phyloP scores from a whole-genome alignment of 2,329 filamentous ascomycete genomes.

The Pyricularia pennisetigena region DNA sequence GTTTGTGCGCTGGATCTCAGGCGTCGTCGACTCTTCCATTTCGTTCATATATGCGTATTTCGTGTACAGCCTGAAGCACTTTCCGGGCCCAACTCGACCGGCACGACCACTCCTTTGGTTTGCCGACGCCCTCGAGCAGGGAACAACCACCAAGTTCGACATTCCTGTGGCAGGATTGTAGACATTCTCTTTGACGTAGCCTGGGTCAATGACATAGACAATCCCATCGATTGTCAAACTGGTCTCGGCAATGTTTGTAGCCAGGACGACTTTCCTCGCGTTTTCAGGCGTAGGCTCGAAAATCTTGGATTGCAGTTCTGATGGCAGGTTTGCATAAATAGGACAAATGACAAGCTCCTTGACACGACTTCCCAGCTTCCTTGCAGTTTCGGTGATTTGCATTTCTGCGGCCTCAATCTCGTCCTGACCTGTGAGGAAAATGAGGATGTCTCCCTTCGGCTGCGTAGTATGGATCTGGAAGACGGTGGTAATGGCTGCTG shows the following conservation, averaged over 20 bases:
- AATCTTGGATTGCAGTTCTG: slow-evolving; percentile 83
- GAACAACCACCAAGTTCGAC: slow-evolving; percentile 83
- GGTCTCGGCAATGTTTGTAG: slow-evolving; percentile 96
- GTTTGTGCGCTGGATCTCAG: slow-evolving; percentile 88
- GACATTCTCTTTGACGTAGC: slow-evolving; percentile 90
- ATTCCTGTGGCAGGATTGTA: slow-evolving; percentile 89
- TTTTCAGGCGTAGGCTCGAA: slow-evolving; percentile 86
- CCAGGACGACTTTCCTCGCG: slow-evolving; percentile 82
- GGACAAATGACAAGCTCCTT: slow-evolving; percentile 85
- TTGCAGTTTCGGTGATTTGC: slow-evolving; percentile 74
- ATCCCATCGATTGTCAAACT: slow-evolving; percentile 94
- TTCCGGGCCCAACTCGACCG: slow-evolving; percentile 83
- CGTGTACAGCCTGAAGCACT: slow-evolving; percentile 89
- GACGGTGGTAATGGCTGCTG: slow-evolving; percentile 82
- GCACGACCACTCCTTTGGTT: slow-evolving; percentile 90
- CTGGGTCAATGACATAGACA: slow-evolving; percentile 90
- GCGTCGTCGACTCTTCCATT: slow-evolving; percentile 82
- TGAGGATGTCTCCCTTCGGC: slow-evolving; percentile 77
- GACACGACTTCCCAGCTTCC: slow-evolving; percentile 75
- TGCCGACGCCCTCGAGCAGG: slow-evolving; percentile 82
- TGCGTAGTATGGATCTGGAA: slow-evolving; percentile 93
- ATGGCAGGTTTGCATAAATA: slow-evolving; percentile 88
- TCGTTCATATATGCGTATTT: slow-evolving; percentile 93
- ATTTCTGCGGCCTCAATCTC: slow-evolving; percentile 87
- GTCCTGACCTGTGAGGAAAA: slow-evolving; percentile 92